Evolutionary conservation across 139 green algal species (phyloP).

Genomic region (Deuterostichococcus epilithicus): DNA sequence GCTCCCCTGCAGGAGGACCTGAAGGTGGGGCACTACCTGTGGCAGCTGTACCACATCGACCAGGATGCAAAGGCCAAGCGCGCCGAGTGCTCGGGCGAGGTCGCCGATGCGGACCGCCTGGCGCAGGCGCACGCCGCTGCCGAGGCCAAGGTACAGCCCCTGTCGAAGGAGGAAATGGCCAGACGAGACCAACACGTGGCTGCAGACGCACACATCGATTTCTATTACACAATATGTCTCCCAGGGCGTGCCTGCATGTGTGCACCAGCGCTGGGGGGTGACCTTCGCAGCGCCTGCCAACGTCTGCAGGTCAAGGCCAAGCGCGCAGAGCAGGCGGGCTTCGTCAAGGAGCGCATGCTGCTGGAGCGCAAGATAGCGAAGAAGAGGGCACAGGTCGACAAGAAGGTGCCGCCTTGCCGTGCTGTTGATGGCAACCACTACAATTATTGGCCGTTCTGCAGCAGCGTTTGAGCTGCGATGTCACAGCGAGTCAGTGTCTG

Average conservation of each 20-base stretch:
- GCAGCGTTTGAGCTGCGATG: neutral
- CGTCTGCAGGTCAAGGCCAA: slow-evolving; percentile 35
- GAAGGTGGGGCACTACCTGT: slow-evolving; percentile 62
- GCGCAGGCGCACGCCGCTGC: slow-evolving; percentile 8
- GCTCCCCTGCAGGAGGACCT: slow-evolving; percentile 32
- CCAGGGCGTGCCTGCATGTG: too few relatives aligned
- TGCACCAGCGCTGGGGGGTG: too few relatives aligned
- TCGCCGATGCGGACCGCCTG: slow-evolving; percentile 18
- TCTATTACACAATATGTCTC: too few relatives aligned
- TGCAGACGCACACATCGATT: too few relatives aligned
- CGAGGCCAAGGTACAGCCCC: slow-evolving; percentile 7
- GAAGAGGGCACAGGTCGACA: slow-evolving; percentile 62
- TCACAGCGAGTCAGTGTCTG: too few relatives aligned
- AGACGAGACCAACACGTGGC: neutral
- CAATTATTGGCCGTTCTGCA: too few relatives aligned
- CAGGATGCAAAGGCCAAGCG: slow-evolving; percentile 28
- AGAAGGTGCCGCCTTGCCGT: slow-evolving; percentile 48
- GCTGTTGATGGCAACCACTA: too few relatives aligned
- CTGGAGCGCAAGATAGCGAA: slow-evolving; percentile 73
- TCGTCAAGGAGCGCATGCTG: slow-evolving; percentile 56
- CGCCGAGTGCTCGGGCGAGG: slow-evolving; percentile 20
- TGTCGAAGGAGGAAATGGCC: neutral
- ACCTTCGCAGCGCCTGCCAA: too few relatives aligned
- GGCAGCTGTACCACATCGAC: slow-evolving; percentile 76
- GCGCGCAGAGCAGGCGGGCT: slow-evolving; percentile 40